Conservation (phyloP, 495 filamentous ascomycete genomes). For the Neurospora sp. region DNA sequence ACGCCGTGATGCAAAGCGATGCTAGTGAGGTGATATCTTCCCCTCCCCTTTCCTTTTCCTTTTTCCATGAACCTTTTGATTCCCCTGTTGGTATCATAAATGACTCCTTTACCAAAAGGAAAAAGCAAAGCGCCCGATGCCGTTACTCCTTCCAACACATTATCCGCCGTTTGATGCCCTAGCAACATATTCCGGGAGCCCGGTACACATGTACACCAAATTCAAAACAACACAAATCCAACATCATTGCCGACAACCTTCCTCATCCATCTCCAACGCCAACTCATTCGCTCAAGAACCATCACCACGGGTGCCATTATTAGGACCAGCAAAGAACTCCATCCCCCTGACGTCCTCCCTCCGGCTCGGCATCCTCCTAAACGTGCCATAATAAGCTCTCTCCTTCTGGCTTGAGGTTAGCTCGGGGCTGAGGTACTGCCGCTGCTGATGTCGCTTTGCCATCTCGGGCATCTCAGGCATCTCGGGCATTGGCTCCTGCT, state of each 20-base stretch:
- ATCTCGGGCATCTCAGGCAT: background rate
- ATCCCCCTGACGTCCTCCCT: background rate
- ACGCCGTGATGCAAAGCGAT: background rate
- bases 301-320: no score
- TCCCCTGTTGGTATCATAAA: background rate
- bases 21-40: background rate
- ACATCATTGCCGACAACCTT: background rate
- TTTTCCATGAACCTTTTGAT: background rate
- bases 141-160: background rate
- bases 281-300: background rate
- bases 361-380: background rate
- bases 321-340: background rate
- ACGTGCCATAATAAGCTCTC: background rate
- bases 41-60: background rate
- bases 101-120: background rate
- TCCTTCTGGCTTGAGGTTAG: background rate
- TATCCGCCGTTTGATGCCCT: no score
- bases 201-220: background rate
- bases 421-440: conserved; percentile 16
- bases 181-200: background rate
- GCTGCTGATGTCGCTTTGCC: conserved; percentile 45
- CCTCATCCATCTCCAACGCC: background rate
- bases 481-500: background rate
- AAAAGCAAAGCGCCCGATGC: background rate
- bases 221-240: background rate